Evolutionary conservation across 2,329 filamentous ascomycete genomes (phyloP), one percentile per base, ranked within the genome.

Genomic region (Ophiostoma sp.): DNA sequence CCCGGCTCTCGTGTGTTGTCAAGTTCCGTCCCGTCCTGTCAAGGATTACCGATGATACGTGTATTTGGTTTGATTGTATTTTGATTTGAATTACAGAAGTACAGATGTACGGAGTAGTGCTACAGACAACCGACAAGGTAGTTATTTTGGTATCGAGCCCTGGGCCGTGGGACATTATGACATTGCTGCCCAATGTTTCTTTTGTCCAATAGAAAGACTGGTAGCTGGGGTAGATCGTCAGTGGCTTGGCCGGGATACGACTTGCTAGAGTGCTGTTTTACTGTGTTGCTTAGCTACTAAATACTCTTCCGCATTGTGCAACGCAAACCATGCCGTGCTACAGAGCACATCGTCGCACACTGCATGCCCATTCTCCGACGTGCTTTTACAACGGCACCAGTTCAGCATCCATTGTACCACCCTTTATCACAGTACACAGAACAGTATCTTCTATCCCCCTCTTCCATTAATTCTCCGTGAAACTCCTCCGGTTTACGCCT

Each of bases 161-260:
- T 48, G 44, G 10, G n/a, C 44, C 44, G 44, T 48, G 44, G 36
- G 44, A 48, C 44, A 48, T 20, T 39, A 39, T 39, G 44, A 57
- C n/a, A 54, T 27, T 57, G n/a, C 52, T 54, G 48, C 23, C 48
- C 23, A 27, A 31, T n/a, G 52, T 23, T 54, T 54, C 48, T 57
- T 27, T 31, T 57, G 52, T 10, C 52, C 52, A 57, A 57, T 57
- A 57, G 15, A 57, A 57, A 13, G 11, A 27, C 52, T 23, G 23
- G 23, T 57, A 57, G 52, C 23, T 10, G 52, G 52, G 23, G 23
- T 11, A 57, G 52, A 57, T 57, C 52, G 52, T 15, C 52, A 57
- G 52, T 57, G 52, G 52, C 52, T 57, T 57, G 52, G 44, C 17
- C 52, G 52, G 52, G 52, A 57, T 57, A 57, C 52, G n/a, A 57